phyloP scores from a whole-genome alignment of 2,329 filamentous ascomycete genomes.

The Aspergillus costaricaensis region DNA sequence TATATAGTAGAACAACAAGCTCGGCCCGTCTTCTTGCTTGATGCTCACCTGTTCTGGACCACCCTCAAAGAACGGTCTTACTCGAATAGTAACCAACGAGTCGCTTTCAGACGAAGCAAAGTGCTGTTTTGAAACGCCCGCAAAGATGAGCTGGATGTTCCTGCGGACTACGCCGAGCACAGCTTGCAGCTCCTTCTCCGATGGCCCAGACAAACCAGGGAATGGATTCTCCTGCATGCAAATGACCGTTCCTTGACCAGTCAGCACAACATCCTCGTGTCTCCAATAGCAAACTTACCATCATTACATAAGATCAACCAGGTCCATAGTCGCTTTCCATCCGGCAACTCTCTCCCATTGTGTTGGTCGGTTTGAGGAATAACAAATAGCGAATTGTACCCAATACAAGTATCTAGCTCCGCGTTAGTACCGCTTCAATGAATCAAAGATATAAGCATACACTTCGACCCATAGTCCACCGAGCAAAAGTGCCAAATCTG shows the following conservation, averaged over 20 bases:
- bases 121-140: conserved; percentile 60
- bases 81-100: conserved; percentile 52
- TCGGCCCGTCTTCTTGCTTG: conserved; percentile 55
- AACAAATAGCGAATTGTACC: conserved; percentile 62
- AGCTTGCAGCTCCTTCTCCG: conserved; percentile 28
- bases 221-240: conserved; percentile 66
- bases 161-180: conserved; percentile 49
- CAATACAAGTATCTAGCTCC: conserved; percentile 64
- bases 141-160: conserved; percentile 63
- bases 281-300: conserved; percentile 41
- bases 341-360: conserved; percentile 41
- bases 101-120: conserved; percentile 48
- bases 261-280: conserved; percentile 6
- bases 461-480: conserved; percentile 67
- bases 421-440: conserved; percentile 19
- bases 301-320: conserved; percentile 72
- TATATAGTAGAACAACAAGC: conserved; percentile 66
- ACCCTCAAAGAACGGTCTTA: conserved; percentile 40
- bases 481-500: conserved; percentile 76
- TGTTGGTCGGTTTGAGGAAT: conserved; percentile 50
- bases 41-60: conserved; percentile 39
- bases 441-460: conserved; percentile 43
- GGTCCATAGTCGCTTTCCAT: conserved; percentile 64
- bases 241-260: conserved; percentile 62
- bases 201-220: conserved; percentile 47